A percentile compares a stretch with the other conserved stretches of the same genome.
These are phyloP conservation scores for Hericium erinaceus DNA, from an alignment of 768 basidiomycete genomes.

Conservation along the genomic window DNA sequence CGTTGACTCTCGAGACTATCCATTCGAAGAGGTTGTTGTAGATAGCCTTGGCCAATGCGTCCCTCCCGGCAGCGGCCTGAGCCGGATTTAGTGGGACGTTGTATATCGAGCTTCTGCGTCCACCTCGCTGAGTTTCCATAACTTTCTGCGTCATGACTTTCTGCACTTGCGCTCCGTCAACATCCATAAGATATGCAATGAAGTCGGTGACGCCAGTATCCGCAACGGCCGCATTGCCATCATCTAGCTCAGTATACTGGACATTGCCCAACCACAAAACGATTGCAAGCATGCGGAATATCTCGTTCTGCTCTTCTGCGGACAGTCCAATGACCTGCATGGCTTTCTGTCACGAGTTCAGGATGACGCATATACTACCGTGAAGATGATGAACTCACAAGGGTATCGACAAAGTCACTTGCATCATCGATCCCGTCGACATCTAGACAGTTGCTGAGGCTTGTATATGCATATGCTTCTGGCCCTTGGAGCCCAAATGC, in stretches of 20 bases:
- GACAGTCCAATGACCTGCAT: constrained; percentile 92
- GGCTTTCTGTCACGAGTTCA: constrained; percentile 50
- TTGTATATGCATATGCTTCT: constrained; percentile 91
- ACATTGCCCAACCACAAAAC: constrained; percentile 97
- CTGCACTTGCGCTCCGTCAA: constrained; percentile 66
- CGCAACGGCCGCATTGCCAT: constrained; percentile 74
- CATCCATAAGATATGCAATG: constrained; percentile 89
- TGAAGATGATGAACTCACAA: constrained; percentile 40
- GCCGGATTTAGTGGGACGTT: constrained; percentile 92
- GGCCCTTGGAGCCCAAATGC: constrained; percentile 93
- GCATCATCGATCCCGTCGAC: constrained; percentile 88
- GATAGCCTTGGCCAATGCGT: constrained; percentile 90
- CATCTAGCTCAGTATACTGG: constrained; percentile 79
- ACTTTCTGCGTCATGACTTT: constrained; percentile 81
- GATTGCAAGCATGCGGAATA: constrained; percentile 86
- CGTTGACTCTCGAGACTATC: constrained; percentile 94
- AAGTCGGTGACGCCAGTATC: constrained; percentile 93
- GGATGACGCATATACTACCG: not conserved
- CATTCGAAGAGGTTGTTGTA: constrained; percentile 99
- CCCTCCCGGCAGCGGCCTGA: constrained; percentile 81
- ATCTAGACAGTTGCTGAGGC: constrained; percentile 82
- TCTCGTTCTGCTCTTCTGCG: constrained; percentile 78
- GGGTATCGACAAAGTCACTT: constrained; percentile 80
- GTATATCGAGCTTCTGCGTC: constrained; percentile 90
- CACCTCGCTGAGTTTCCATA: constrained; percentile 89